phyloP scores from a whole-genome alignment of 2,329 filamentous ascomycete genomes.

The Xylaria sp. region DNA sequence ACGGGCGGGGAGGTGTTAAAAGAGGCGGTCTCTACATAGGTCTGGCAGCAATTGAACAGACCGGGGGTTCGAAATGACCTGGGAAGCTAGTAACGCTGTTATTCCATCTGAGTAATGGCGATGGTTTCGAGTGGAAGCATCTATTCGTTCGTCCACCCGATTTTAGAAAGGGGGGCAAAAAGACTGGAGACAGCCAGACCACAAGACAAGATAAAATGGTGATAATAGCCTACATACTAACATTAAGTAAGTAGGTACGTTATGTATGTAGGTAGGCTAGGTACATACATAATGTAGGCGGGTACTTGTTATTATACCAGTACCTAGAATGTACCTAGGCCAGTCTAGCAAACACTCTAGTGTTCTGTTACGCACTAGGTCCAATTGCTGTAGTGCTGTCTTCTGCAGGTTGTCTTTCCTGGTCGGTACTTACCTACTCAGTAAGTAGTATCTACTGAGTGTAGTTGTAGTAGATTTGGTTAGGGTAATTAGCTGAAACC shows the following conservation, averaged over 20 bases:
- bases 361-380: too few relatives aligned
- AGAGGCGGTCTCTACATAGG: background rate
- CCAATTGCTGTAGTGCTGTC: too few relatives aligned
- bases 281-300: too few relatives aligned
- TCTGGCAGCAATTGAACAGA: background rate
- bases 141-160: constrained; percentile 13
- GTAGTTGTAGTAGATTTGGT: too few relatives aligned
- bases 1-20: background rate
- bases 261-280: background rate
- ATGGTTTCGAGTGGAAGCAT: constrained; percentile 26
- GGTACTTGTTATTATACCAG: too few relatives aligned
- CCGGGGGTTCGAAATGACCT: background rate
- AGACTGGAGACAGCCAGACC: background rate
- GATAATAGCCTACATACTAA: background rate
- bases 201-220: background rate
- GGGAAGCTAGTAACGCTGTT: background rate
- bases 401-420: too few relatives aligned
- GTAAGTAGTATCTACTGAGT: too few relatives aligned
- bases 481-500: too few relatives aligned
- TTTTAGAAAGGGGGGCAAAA: constrained; percentile 21
- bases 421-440: too few relatives aligned
- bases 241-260: background rate
- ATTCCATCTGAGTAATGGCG: constrained; percentile 17
- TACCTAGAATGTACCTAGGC: background rate
- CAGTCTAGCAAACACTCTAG: background rate